phyloP scores from a whole-genome alignment of 208 protist species.

The Wallacemonas sp. region DNA sequence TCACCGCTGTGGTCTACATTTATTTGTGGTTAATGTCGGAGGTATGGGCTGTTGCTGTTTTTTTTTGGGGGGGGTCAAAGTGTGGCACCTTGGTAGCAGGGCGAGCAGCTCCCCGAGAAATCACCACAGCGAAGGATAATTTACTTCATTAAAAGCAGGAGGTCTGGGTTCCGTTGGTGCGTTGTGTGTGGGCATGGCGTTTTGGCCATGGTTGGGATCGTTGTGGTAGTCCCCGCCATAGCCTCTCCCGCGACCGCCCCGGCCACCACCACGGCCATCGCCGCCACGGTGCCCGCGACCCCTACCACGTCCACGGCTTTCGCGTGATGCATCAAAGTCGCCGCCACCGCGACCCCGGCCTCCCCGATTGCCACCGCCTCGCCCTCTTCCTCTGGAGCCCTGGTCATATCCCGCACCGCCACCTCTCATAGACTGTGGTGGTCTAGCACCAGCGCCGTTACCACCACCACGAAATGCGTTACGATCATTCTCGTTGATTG shows the following conservation, averaged over 20 bases:
- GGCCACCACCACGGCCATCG: not conserved
- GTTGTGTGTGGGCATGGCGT: not conserved
- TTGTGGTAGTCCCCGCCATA: not conserved
- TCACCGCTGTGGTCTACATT: not conserved
- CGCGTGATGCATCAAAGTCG: not conserved
- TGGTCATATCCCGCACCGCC: not conserved
- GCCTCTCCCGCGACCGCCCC: constrained; percentile 10
- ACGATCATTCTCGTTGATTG: not conserved
- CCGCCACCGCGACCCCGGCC: constrained; percentile 7
- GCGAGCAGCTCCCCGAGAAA: not conserved
- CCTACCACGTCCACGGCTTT: constrained; percentile 13
- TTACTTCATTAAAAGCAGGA: not conserved
- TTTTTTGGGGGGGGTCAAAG: not conserved
- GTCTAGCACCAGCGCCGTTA: too few species aligned
- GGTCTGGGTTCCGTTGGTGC: not conserved
- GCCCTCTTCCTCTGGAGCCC: not conserved
- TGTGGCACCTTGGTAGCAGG: not conserved
- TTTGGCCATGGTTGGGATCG: not conserved
- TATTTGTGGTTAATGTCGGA: constrained; percentile 5
- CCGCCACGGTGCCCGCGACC: constrained; percentile 14
- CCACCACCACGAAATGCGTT: not conserved
- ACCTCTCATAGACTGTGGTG: too few species aligned
- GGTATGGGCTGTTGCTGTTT: not conserved
- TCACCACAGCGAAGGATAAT: not conserved
- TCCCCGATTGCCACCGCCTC: constrained; percentile 14